Evolutionary conservation across 2,329 filamentous ascomycete genomes (phyloP), one percentile per base, ranked within the genome.

Genomic region (Didymella pinodella): DNA sequence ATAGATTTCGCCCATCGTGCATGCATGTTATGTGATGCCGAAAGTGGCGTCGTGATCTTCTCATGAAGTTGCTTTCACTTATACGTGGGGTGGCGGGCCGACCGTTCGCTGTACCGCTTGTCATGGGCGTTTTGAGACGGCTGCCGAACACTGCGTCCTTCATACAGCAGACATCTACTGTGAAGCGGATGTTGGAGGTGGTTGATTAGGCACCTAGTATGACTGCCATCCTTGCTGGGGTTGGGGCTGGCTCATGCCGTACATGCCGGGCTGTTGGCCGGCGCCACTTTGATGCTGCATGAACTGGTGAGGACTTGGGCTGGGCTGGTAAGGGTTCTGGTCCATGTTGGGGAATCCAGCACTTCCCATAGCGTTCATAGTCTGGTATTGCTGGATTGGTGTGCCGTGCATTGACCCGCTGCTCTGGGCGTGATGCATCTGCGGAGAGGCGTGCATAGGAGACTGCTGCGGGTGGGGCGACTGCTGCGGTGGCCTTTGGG

Each of bases 181-280:
- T 20, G 29, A 20, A 29, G 16, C 16, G 8, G 8, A 25, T 4
- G 14, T 25, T 54, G 40, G 4, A 44, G 41, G 12, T 22, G 18
- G 5, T 29, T 31, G 28, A 38, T n/a, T 22, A 25, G 36, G 18
- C 22, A 36, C 38, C 41, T 71, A 75, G 62, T 76, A 76, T 48
- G 65, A 67, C 53, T 71, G 72, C 76, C 79, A 80, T 57, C 78
- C 77, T 66, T 79, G 79, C 55, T 78, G 78, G 40, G 72, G 68
- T 57, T 76, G 75, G n/a, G 75, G 75, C 48, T 80, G 77, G 57
- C 80, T 75, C 82, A 81, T 84, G 41, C 80, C 80, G 63, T 81
- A 81, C 81, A 84, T 83, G 38, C 80, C 78, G n/a, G 80, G 79
- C 64, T 84, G 82, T 62, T 80, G 80, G 31, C 74, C 75, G 45